Evolutionary conservation across 768 basidiomycete genomes (phyloP).

Genomic region (Termitomyces sp.): DNA sequence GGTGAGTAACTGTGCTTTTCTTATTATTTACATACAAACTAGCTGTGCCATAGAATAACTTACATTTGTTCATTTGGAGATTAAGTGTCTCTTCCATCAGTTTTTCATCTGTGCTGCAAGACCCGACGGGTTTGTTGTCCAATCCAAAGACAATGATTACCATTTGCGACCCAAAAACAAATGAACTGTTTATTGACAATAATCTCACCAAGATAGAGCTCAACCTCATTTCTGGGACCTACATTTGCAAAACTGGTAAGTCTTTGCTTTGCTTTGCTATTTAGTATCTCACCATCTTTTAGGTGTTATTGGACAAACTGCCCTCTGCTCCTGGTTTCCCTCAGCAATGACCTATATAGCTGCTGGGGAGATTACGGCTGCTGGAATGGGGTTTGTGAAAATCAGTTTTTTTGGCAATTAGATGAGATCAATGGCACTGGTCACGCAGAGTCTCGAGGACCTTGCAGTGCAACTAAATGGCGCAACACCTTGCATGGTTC

Average conservation of each 20-base stretch:
- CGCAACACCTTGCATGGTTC: no score
- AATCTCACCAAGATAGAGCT: slow-evolving; percentile 5
- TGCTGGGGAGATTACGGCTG: no score
- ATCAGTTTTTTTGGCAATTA: no score
- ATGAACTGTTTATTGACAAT: slow-evolving; percentile 11
- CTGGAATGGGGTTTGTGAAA: no score
- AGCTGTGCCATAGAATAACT: no score
- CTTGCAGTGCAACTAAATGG: no score
- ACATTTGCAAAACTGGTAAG: background rate
- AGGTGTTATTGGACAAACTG: background rate
- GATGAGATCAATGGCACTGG: no score
- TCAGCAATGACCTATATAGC: no score
- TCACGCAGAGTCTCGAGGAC: no score
- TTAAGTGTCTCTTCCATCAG: background rate
- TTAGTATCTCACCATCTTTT: background rate
- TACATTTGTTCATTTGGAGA: background rate
- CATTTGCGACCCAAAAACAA: background rate
- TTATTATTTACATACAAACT: no score
- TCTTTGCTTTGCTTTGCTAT: background rate
- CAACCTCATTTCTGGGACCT: background rate
- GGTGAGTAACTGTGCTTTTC: no score
- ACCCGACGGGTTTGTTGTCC: slow-evolving; percentile 1
- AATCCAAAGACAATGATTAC: background rate
- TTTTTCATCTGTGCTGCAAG: slow-evolving; percentile 7
- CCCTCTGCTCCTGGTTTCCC: no score